phyloP scores from a whole-genome alignment of 192 early-diverging fungal species.

The Coemansia sp. region DNA sequence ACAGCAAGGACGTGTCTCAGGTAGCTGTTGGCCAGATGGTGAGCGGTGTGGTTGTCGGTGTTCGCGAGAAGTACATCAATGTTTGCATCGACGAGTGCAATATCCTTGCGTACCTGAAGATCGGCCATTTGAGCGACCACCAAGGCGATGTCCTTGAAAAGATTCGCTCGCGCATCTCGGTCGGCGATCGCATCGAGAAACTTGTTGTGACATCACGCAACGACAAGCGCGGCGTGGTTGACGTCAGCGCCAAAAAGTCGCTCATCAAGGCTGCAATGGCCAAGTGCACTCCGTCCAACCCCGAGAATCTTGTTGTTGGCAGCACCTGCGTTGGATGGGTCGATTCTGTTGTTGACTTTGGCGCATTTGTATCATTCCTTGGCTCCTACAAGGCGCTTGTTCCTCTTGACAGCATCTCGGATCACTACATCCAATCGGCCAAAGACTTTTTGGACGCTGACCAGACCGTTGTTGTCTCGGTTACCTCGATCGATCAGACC shows the following conservation, averaged over 20 bases:
- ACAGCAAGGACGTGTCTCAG: constrained; percentile 32
- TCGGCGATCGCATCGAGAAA: constrained; percentile 53
- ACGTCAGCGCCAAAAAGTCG: constrained; percentile 64
- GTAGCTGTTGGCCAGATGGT: constrained; percentile 54
- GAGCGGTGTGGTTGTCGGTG: constrained; percentile 58
- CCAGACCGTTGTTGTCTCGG: constrained; percentile 70
- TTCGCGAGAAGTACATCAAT: constrained; percentile 52
- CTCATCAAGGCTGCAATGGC: constrained; percentile 62
- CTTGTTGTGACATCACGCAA: constrained; percentile 61
- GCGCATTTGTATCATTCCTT: constrained; percentile 67
- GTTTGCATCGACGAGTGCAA: constrained; percentile 62
- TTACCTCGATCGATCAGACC: constrained; percentile 58
- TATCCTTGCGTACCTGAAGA: constrained; percentile 57
- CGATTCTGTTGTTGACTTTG: constrained; percentile 58
- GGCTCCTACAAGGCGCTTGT: constrained; percentile 62
- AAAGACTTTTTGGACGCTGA: constrained; percentile 57
- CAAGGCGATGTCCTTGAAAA: constrained; percentile 27
- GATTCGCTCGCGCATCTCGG: constrained; percentile 18
- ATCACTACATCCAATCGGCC: constrained; percentile 61
- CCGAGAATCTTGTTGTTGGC: constrained; percentile 56
- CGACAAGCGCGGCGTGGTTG: constrained; percentile 47
- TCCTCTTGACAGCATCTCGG: constrained; percentile 58
- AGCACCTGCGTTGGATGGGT: constrained; percentile 68
- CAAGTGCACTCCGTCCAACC: constrained; percentile 39
- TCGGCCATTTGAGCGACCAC: constrained; percentile 71